Conservation (phyloP, 164 flowering plant species). For the Euptelea pleiosperma region DNA sequence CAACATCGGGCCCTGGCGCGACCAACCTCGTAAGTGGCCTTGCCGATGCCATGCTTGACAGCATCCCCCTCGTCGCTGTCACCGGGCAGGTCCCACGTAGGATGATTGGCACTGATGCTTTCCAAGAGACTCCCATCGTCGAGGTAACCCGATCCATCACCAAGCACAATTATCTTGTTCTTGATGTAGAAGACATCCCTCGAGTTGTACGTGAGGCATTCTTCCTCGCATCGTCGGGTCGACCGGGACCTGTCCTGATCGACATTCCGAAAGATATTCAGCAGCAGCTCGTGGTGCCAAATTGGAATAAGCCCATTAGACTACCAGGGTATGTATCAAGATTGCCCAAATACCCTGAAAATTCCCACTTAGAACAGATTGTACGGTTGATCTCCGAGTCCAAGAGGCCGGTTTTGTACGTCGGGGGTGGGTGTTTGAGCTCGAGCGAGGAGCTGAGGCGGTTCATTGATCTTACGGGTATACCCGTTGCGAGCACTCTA, state of each 20-base stretch:
- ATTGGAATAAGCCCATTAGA: conserved; percentile 43
- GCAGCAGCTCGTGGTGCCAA: conserved; percentile 53
- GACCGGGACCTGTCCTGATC: conserved; percentile 69
- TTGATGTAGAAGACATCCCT: conserved; percentile 61
- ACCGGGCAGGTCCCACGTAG: conserved; percentile 67
- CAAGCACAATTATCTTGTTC: conserved; percentile 65
- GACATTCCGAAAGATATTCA: conserved; percentile 68
- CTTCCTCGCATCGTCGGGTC: conserved; percentile 46
- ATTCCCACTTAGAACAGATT: conserved; percentile 43
- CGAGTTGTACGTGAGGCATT: conserved; percentile 54
- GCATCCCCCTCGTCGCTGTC: conserved; percentile 58
- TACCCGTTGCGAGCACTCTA: conserved; percentile 67
- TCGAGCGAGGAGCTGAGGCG: conserved; percentile 49
- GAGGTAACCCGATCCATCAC: conserved; percentile 71
- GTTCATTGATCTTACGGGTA: conserved; percentile 59
- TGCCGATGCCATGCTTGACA: conserved; percentile 66
- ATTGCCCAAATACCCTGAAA: conserved; percentile 37
- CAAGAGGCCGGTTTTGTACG: conserved; percentile 59
- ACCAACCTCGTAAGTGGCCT: conserved; percentile 70
- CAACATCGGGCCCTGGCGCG: conserved; percentile 82
- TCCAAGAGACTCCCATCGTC: conserved; percentile 68
- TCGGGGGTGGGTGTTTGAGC: conserved; percentile 72
- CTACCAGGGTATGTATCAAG: conserved; percentile 48
- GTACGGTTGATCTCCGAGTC: conserved; percentile 49
- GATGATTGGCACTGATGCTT: conserved; percentile 76